Evolutionary conservation across 176 grass and related monocot genomes (phyloP).

Genomic region (Echinochloa phyllopogon): DNA sequence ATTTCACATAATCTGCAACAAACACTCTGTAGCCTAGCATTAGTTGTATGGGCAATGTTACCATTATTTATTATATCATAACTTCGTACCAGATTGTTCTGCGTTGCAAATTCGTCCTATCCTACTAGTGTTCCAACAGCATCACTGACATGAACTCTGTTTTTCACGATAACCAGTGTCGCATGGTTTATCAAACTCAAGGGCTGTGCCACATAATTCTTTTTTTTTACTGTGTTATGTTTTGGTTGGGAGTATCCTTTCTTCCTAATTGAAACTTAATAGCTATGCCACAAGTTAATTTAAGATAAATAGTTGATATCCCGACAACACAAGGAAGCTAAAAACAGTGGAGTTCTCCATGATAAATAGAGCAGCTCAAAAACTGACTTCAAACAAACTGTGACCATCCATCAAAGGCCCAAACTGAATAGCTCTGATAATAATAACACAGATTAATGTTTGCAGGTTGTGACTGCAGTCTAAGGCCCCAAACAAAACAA

Average conservation of each 20-base stretch:
- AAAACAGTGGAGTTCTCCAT: constrained; percentile 2
- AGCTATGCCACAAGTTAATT: constrained; percentile 6
- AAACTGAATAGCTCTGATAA: constrained; percentile 51
- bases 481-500: constrained; percentile 78
- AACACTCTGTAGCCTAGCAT: not conserved
- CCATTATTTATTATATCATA: no score
- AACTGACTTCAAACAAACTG: constrained; percentile 31
- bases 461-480: constrained; percentile 94
- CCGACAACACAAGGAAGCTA: not conserved
- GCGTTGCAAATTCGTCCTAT: not conserved
- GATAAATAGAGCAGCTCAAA: constrained; percentile 14
- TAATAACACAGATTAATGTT: constrained; percentile 72
- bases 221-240: not conserved
- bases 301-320: constrained; percentile 18
- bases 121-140: not conserved
- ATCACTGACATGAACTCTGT: no score
- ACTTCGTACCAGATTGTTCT: not conserved
- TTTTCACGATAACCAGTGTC: constrained; percentile 9
- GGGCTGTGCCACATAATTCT: constrained; percentile 9
- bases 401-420: constrained; percentile 21
- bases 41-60: not conserved
- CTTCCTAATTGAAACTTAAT: constrained; percentile 9
- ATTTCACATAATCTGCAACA: not conserved
- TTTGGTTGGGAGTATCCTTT: constrained; percentile 1
- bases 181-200: constrained; percentile 10